These are phyloP conservation scores for Rhinocladiella similis DNA, from an alignment of 2,329 filamentous ascomycete species.

Conservation along the genomic window DNA sequence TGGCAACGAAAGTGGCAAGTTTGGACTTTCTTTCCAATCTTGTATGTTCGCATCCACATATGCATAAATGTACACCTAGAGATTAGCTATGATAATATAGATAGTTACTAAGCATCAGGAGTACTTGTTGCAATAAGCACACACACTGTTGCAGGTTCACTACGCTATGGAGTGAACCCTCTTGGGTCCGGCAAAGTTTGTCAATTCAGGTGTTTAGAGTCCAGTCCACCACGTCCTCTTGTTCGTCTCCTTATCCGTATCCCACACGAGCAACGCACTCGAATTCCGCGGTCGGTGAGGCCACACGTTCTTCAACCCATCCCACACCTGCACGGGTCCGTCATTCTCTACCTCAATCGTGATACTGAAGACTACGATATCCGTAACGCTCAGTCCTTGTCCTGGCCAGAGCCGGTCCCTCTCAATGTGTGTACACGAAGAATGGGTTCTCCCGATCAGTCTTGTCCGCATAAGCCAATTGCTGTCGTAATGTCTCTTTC, in stretches of 20 bases:
- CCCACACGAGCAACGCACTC: slow-evolving; percentile 1
- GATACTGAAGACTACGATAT: too few relatives aligned
- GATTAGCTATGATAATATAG: too few relatives aligned
- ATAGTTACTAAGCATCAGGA: too few relatives aligned
- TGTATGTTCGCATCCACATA: too few relatives aligned
- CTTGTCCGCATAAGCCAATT: slow-evolving; percentile 33
- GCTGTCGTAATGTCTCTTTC: slow-evolving; percentile 29
- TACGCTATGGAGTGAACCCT: not conserved
- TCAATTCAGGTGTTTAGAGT: not conserved
- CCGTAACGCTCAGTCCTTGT: not conserved
- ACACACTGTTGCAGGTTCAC: too few relatives aligned
- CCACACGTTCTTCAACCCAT: slow-evolving; percentile 3
- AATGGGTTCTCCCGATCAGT: slow-evolving; percentile 33
- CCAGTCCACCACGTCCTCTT: slow-evolving; percentile 12
- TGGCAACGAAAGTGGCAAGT: too few relatives aligned
- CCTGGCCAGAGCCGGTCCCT: not conserved
- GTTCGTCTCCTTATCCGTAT: slow-evolving; percentile 2
- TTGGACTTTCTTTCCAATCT: too few relatives aligned
- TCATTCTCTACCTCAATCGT: too few relatives aligned
- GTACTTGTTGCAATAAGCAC: too few relatives aligned
- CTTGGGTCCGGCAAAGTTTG: not conserved
- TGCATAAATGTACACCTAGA: too few relatives aligned
- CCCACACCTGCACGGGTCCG: slow-evolving; percentile 1
- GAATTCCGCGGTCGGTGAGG: slow-evolving; percentile 3
- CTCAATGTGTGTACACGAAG: slow-evolving; percentile 31